Conservation (phyloP, 768 basidiomycete species). For the Neoboletus brunneissimus region DNA sequence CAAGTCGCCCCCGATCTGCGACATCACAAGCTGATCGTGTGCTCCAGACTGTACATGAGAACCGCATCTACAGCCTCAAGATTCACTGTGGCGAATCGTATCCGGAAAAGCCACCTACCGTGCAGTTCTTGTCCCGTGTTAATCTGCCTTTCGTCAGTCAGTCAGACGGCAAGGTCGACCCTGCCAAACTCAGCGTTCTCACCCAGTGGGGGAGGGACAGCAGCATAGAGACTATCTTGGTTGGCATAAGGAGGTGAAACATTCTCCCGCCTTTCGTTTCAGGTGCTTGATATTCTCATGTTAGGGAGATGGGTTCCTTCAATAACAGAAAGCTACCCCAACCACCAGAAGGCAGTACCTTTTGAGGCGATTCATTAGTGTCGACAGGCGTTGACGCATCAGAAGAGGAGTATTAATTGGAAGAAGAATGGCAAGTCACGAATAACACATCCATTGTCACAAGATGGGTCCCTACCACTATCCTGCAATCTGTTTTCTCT, state of each 20-base stretch:
- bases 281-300: conserved; percentile 4
- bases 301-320: conserved; percentile 91
- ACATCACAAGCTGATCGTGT: conserved; percentile 16
- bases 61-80: conserved; percentile 94
- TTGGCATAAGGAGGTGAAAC: conserved; percentile 86
- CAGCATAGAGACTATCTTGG: conserved; percentile 85
- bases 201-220: conserved; percentile 69
- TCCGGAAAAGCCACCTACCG: conserved; percentile 72
- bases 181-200: conserved; percentile 66
- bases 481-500: conserved; percentile 19
- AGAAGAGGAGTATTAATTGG: conserved; percentile 8
- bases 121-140: conserved; percentile 86
- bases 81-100: conserved; percentile 78
- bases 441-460: conserved; percentile 7
- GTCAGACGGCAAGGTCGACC: conserved; percentile 75
- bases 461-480: conserved; percentile 22
- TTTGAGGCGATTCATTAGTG: conserved; percentile 35
- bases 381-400: not conserved
- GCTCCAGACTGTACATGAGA: conserved; percentile 90
- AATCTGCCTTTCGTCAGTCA: conserved; percentile 91
- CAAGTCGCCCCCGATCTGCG: conserved; percentile 5
- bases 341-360: conserved; percentile 83
- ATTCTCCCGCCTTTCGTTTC: not conserved
- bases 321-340: conserved; percentile 93
- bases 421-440: conserved; percentile 14